Percentiles rank a stretch among this genome's conserved stretches.
phyloP scores from a whole-genome alignment of 2,329 filamentous ascomycete genomes.

The Gaeumannomyces sp. region DNA sequence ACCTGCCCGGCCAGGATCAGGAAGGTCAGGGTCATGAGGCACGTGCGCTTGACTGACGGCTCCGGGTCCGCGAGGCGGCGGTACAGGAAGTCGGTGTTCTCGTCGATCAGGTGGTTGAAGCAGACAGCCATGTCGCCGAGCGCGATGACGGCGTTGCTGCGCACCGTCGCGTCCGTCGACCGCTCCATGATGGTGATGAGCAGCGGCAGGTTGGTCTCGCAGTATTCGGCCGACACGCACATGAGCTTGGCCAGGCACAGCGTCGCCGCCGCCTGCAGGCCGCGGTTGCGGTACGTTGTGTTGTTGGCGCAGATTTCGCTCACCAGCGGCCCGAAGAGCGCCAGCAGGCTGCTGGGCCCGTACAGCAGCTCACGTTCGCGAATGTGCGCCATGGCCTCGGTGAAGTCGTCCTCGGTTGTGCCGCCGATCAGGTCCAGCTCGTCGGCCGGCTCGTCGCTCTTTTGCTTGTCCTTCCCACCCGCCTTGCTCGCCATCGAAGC shows the following conservation, averaged over 20 bases:
- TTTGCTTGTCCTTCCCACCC: slow-evolving; percentile 35
- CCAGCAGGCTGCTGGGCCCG: slow-evolving; percentile 75
- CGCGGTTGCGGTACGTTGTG: slow-evolving; percentile 82
- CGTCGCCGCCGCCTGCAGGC: slow-evolving; percentile 87
- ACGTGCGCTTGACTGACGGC: slow-evolving; percentile 89
- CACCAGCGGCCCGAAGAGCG: slow-evolving; percentile 85
- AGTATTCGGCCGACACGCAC: slow-evolving; percentile 97
- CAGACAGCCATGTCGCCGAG: slow-evolving; percentile 98
- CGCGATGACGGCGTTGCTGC: slow-evolving; percentile 93
- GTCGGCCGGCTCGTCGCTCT: slow-evolving; percentile 63
- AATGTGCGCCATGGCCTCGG: slow-evolving; percentile 77
- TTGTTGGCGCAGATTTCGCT: slow-evolving; percentile 93
- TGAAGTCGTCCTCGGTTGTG: slow-evolving; percentile 91
- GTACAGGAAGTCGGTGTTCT: slow-evolving; percentile 98
- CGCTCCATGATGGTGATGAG: slow-evolving; percentile 98
- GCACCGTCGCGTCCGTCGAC: slow-evolving; percentile 83
- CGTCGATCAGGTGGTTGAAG: slow-evolving; percentile 98
- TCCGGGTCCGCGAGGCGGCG: slow-evolving; percentile 85
- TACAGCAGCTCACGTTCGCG: slow-evolving; percentile 80
- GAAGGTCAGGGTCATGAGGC: slow-evolving; percentile 97
- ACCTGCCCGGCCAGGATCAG: slow-evolving; percentile 94
- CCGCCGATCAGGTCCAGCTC: slow-evolving; percentile 95
- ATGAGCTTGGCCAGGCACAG: slow-evolving; percentile 96
- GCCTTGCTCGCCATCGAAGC: slow-evolving; percentile 17
- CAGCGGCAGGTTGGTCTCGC: slow-evolving; percentile 83